Conservation (phyloP, 805 yeast genomes). For the Spathaspora gorwiae region DNA sequence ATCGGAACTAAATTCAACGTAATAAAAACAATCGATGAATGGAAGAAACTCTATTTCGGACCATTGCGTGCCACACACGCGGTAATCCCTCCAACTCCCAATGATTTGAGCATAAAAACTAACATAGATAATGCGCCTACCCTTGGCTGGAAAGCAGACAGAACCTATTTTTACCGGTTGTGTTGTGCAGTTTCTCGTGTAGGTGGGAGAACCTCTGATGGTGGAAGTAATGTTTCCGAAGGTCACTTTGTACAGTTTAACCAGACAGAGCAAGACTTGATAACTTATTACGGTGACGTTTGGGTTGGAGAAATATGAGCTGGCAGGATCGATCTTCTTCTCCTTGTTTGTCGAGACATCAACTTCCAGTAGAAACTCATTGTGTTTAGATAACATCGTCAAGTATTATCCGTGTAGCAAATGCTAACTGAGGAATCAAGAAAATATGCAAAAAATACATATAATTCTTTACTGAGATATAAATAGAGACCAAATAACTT, state of each 20-base stretch:
- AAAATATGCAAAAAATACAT: too few relatives aligned
- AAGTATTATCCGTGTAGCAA: too few relatives aligned
- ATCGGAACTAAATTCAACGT: constrained; percentile 16
- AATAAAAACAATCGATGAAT: constrained; percentile 14
- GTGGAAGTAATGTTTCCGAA: constrained; percentile 29
- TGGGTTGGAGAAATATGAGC: constrained; percentile 37
- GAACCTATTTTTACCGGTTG: constrained; percentile 47
- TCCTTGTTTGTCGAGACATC: too few relatives aligned
- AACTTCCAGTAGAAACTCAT: too few relatives aligned
- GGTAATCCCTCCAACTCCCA: constrained; percentile 43
- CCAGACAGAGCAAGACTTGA: constrained; percentile 22
- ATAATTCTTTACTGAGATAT: too few relatives aligned
- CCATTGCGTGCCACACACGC: constrained; percentile 41
- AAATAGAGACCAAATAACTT: too few relatives aligned
- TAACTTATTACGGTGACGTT: constrained; percentile 43
- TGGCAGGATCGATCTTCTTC: too few relatives aligned
- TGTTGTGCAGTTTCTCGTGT: constrained; percentile 60
- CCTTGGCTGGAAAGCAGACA: constrained; percentile 48
- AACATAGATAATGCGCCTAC: constrained; percentile 41
- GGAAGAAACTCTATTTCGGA: constrained; percentile 17
- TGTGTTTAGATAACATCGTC: too few relatives aligned
- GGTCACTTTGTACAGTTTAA: constrained; percentile 44
- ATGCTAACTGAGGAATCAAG: too few relatives aligned
- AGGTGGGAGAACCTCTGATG: constrained; percentile 40
- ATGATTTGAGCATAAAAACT: constrained; percentile 26